phyloP scores from a whole-genome alignment of 2,329 filamentous ascomycete genomes.

The Aspergillus pseudoglaucus region DNA sequence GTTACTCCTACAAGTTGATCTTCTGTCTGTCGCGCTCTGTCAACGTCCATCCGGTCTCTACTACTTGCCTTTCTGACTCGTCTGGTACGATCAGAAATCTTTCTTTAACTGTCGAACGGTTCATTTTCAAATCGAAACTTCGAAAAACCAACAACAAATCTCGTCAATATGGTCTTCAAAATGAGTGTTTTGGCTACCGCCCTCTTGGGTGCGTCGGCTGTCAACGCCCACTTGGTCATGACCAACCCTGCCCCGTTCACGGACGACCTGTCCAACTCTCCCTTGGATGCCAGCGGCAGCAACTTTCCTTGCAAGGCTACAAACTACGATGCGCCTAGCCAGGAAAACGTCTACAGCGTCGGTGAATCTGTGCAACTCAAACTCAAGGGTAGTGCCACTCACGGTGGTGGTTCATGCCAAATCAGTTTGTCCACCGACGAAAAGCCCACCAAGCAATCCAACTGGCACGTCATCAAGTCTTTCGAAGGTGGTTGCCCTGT shows the following conservation, averaged over 20 bases:
- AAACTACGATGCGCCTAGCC: conserved; percentile 27
- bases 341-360: conserved; percentile 55
- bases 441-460: conserved; percentile 56
- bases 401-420: conserved; percentile 91
- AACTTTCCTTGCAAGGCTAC: conserved; percentile 75
- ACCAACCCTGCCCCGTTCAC: conserved; percentile 53
- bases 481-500: conserved; percentile 81
- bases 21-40: conserved; percentile 9
- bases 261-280: conserved; percentile 50
- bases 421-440: conserved; percentile 75
- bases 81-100: conserved; percentile 30
- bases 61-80: conserved; percentile 17
- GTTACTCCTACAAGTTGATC: conserved; percentile 7
- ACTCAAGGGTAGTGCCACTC: conserved; percentile 67
- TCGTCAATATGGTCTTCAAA: conserved; percentile 24
- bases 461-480: conserved; percentile 86
- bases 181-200: conserved; percentile 32
- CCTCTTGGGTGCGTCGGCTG: conserved; percentile 49
- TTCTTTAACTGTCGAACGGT: conserved; percentile 16
- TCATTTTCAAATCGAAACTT: conserved; percentile 5
- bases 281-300: conserved; percentile 53
- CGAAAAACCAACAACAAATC: conserved; percentile 6
- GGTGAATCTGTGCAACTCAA: conserved; percentile 57
- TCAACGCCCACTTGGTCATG: conserved; percentile 73
- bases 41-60: conserved; percentile 13